A percentile compares a stretch with the other conserved stretches of the same genome.
These are phyloP conservation scores for Pseudonitzschia delicatissima DNA, from an alignment of 108 stramenopile species.

Conservation along the genomic window DNA sequence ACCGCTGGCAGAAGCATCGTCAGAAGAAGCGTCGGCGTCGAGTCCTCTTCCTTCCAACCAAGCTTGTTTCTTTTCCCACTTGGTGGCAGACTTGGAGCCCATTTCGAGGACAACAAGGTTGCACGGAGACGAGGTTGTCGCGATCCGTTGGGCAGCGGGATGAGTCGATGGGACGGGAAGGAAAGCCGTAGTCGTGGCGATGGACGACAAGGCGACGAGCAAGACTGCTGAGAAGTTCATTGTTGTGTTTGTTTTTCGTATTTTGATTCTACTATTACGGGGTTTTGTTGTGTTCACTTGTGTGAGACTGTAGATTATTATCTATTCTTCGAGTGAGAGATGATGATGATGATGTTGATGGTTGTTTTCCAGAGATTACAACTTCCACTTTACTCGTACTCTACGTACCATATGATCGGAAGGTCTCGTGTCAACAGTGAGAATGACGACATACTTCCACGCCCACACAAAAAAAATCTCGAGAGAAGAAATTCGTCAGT, in stretches of 20 bases:
- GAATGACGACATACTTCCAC: too few species aligned
- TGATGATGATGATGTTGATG: too few species aligned
- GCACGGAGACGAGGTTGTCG: neutral
- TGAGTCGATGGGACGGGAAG: neutral
- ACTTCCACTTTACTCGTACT: too few species aligned
- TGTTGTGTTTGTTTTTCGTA: neutral
- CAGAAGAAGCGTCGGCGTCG: neutral
- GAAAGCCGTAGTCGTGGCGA: conserved; percentile 5
- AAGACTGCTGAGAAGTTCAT: neutral
- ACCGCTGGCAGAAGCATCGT: neutral
- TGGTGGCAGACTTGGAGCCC: conserved; percentile 20
- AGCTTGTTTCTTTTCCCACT: conserved; percentile 29
- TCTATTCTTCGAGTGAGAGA: too few species aligned
- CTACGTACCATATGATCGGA: too few species aligned
- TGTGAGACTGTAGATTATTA: too few species aligned
- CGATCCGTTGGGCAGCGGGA: neutral
- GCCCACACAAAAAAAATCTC: too few species aligned
- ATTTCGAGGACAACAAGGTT: conserved; percentile 7
- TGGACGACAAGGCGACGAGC: neutral
- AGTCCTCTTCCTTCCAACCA: conserved; percentile 33
- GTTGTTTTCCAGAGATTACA: too few species aligned
- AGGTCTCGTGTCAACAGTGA: too few species aligned
- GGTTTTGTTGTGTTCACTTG: too few species aligned
- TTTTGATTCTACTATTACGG: too few species aligned
- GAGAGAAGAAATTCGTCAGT: too few species aligned